Base-by-base conservation (phyloP, 2,329 filamentous ascomycete species). In the Xylaria sp. region DNA sequence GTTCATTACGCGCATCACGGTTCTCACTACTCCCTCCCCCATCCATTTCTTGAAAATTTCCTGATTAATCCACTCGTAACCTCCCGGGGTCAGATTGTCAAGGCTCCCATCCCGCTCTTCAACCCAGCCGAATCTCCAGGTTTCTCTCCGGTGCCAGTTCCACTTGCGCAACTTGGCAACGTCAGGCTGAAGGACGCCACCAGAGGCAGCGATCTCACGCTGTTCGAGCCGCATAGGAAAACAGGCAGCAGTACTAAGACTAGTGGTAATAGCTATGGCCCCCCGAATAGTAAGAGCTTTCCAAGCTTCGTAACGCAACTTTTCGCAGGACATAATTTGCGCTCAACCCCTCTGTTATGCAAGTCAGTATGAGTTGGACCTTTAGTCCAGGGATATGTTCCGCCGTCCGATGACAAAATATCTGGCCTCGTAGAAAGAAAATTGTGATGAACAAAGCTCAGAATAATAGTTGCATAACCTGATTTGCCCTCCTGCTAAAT, bases 211-310 rank as follows among this genome's bases (percentile, higher is more conserved):
- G 18, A 66, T 44, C 41, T 65, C 50, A 32, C 62, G 62, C 41
- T 69, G 50, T 66, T 69, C 62, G 2, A 69, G 62, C 23, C 56
- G 48, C 48, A 69, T 61, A 55, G 62, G 39, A 23, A 66, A 69
- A 15, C 20, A 41, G 52, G 39, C 50, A 61, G 62, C 55, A 39
- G 50, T 9, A 4, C 34, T 50, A 18, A 65, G 23, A 3, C 37
- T 41, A 41, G 56, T 65, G 39, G 50, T 69, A 25, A 69, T 61
- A 34, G 55, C 28, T 39, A 44, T 58, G 34, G 41, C 50, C 5
- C 5, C 66, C 62, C 28, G 44, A 2, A 28, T 20, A 20, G n/a
- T 69, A 69, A 64, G 65, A 50, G 48, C n/a, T 20, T 7, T 28
- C 48, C 57, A 50, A 61, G 56, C 28, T 57, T 61, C 51, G 28